Evolutionary conservation across 176 grass and related monocot genomes (phyloP), one percentile per base, ranked within the genome.

Genomic region (Saccharum officinarum): DNA sequence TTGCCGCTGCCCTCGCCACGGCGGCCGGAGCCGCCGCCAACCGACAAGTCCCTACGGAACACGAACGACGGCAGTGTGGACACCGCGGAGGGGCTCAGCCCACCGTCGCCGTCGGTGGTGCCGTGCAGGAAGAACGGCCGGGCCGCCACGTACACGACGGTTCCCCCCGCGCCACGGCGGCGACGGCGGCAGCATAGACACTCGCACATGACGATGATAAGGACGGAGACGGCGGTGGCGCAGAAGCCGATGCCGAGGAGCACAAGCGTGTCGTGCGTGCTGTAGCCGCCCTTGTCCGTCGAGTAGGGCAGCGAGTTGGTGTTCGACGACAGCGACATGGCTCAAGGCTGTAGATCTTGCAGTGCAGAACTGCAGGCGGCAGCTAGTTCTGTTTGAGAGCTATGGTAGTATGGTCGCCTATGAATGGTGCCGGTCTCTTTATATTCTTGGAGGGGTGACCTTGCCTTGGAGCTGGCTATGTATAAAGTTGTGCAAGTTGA

Each of bases 241-340:
- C 34, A 57, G 86, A 88, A 86, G 61, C 74, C 72, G 86, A 88
- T 83, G 82, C 16, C 68, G 83, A 86, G 23, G 79, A 92, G 86
- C 30, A 88, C 60, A 50, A 92, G 38, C 47, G 86, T 83, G 73
- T 88, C 83, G 74, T 85, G 72, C 17, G 83, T 86, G 90, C 57
- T 78, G 90, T 92, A 89, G 26, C 74, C 81, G 69, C 89, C 89
- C n/a, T 83, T 55, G 75, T 90, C 49, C 22, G 75, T 78, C 69
- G 89, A 83, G 89, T 79, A 90, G 10, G 84, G 68, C 12, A 90
- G 84, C 55, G 89, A 46, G 38, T 79, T 67, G 37, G 68, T 38
- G 84, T 33, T 83, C 3, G 84, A 73, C 37, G 88, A 86, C 46
- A 87, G 11, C 37, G 89, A 87, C 89, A 90, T 83, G 64, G 78